These are phyloP conservation scores for Samsoniella hepiali DNA, from an alignment of 2,329 filamentous ascomycete species.

Conservation along the genomic window DNA sequence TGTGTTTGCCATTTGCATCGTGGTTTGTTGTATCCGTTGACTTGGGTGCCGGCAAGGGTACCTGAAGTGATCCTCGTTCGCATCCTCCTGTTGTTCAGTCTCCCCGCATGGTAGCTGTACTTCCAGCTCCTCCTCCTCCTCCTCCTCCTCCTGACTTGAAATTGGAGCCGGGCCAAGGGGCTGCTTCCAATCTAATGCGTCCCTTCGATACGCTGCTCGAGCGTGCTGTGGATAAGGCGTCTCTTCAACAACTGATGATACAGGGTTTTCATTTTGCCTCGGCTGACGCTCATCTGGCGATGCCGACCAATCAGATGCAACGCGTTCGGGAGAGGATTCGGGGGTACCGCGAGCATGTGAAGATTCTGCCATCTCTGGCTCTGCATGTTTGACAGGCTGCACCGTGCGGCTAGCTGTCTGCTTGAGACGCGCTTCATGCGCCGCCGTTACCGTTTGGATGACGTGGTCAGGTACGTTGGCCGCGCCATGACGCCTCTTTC, in stretches of 20 bases:
- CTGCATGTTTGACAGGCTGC: not conserved
- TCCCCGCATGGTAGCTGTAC: conserved; percentile 33
- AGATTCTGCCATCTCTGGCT: not conserved
- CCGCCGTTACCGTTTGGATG: conserved; percentile 30
- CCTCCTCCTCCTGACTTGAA: conserved; percentile 26
- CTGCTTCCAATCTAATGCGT: not conserved
- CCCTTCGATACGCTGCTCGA: not conserved
- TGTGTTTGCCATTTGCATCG: conserved; percentile 18
- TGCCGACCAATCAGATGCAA: conserved; percentile 24
- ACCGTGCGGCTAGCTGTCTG: not conserved
- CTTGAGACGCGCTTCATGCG: not conserved
- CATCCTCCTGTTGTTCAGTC: conserved; percentile 1
- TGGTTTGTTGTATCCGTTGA: not conserved
- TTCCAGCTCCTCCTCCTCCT: conserved; percentile 40
- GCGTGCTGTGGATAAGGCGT: conserved; percentile 24
- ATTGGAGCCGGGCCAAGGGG: no score
- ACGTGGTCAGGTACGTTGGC: conserved; percentile 37
- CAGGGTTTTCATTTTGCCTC: conserved; percentile 12
- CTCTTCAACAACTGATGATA: conserved; percentile 26
- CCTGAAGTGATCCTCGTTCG: not conserved
- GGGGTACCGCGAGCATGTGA: not conserved
- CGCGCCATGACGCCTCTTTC: conserved; percentile 25
- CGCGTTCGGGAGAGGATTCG: conserved; percentile 20
- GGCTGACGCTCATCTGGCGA: conserved; percentile 21
- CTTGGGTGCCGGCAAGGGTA: not conserved